Base-by-base conservation (phyloP, 1,139 yeast species). In the Nakaseomyces sp. region DNA sequence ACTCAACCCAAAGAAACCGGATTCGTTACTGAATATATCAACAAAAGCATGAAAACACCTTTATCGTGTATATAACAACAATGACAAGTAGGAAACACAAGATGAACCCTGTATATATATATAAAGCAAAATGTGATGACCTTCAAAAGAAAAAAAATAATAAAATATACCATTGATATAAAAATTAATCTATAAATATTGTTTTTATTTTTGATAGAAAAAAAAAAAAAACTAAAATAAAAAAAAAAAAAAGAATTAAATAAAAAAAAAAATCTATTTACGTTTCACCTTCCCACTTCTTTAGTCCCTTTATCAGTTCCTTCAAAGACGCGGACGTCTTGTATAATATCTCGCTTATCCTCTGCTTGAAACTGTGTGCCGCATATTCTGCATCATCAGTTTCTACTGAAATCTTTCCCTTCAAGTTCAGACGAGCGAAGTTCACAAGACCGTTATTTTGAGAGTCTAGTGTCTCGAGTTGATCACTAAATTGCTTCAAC, bases 11-110 rank as follows among this genome's bases (percentile, higher is more conserved):
- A 47, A 47, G 17, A 45, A 49, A 16, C 47, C 49, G 6, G 45
- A 43, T n/a, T 54, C 58, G 7, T 43, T 56, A 39, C 47, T 50
- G 7, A 52, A 51, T 30, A 51, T 62, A 40, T 53, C 58, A 48
- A 50, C 46, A 42, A 12, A 12, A 12, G 30, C 15, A 12, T 12
- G 12, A 13, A 28, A 9, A 24, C 10, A 24, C 7, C 26, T 24
- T 10, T 7, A 7, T 24, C 26, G 26, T 28, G 30, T 28, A 28
- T 8, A 28, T 28, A 28, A 22, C 24, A n/a, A n/a, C n/a, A n/a
- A n/a, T n/a, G n/a, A n/a, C n/a, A n/a, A n/a, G n/a, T n/a, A n/a
- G n/a, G n/a, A 9, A 22, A 7, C 9, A 22, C 24, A 7, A 22
- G 24, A 22, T 7, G 24, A 22, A 22, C 6, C 36, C 15, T 18